A percentile compares a stretch with the other conserved stretches of the same genome.
These are phyloP conservation scores for Rhizopogon roseolus DNA, from an alignment of 768 basidiomycete genomes.

Conservation along the genomic window DNA sequence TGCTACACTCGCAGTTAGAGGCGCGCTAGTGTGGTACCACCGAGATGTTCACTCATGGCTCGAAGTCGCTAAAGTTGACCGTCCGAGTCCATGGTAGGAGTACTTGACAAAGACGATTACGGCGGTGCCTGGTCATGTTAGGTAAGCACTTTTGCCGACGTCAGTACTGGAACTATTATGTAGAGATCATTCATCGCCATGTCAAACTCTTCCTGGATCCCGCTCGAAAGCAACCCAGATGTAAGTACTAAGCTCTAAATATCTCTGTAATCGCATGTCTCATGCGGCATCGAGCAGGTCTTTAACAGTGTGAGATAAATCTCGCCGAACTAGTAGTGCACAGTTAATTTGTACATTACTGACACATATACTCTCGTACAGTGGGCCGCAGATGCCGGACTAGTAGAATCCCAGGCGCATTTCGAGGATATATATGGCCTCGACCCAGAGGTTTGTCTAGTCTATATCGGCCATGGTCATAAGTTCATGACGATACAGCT, in stretches of 20 bases:
- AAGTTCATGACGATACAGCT: slow-evolving; percentile 30
- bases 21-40: too few relatives aligned
- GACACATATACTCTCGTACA: slow-evolving; percentile 16
- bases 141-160: too few relatives aligned
- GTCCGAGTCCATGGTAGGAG: too few relatives aligned
- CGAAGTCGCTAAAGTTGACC: too few relatives aligned
- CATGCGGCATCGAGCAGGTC: slow-evolving; percentile 14
- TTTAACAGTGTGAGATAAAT: slow-evolving; percentile 23
- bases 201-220: slow-evolving; percentile 56
- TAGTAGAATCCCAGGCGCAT: slow-evolving; percentile 41
- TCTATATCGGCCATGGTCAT: not conserved
- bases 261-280: slow-evolving; percentile 2
- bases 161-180: not conserved
- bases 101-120: too few relatives aligned
- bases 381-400: slow-evolving; percentile 72
- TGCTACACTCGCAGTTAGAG: too few relatives aligned
- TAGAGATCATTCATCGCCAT: slow-evolving; percentile 8
- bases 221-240: slow-evolving; percentile 73
- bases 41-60: too few relatives aligned
- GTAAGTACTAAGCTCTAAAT: slow-evolving; percentile 21
- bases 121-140: too few relatives aligned
- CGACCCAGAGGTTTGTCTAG: slow-evolving; percentile 50
- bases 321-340: not conserved
- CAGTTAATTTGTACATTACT: not conserved
- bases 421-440: slow-evolving; percentile 75